phyloP scores from a whole-genome alignment of 2,329 filamentous ascomycete species.

The Colletotrichum lini region DNA sequence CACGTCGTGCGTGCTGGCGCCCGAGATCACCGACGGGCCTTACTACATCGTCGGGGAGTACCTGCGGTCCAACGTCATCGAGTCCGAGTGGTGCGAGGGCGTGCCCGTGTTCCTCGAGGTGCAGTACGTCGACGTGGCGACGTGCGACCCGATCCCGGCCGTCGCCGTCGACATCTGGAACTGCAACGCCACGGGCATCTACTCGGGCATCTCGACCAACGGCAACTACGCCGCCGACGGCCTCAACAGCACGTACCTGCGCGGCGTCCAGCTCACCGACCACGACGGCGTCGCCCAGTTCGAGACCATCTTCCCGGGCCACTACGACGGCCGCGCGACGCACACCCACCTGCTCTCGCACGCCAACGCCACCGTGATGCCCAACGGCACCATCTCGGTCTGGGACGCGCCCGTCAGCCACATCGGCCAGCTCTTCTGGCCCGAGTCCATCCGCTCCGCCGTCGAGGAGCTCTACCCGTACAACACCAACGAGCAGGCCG shows the following conservation, averaged over 20 bases:
- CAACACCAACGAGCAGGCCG: conserved; percentile 58
- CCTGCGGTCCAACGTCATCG: conserved; percentile 60
- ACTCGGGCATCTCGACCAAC: conserved; percentile 50
- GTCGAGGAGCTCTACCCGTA: conserved; percentile 67
- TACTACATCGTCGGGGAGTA: conserved; percentile 61
- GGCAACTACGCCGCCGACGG: conserved; percentile 46
- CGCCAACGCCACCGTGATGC: conserved; percentile 51
- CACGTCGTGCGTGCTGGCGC: conserved; percentile 28
- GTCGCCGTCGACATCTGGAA: conserved; percentile 46
- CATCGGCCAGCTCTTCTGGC: conserved; percentile 76
- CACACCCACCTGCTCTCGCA: conserved; percentile 64
- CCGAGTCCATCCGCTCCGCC: conserved; percentile 67
- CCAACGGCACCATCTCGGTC: conserved; percentile 52
- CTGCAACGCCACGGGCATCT: conserved; percentile 58
- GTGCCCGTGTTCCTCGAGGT: conserved; percentile 56
- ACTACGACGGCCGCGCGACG: conserved; percentile 61
- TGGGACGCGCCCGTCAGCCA: conserved; percentile 63
- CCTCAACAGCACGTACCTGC: conserved; percentile 52
- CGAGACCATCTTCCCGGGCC: conserved; percentile 60
- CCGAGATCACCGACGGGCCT: conserved; percentile 36
- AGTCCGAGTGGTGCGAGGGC: conserved; percentile 55
- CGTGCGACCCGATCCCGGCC: conserved; percentile 43
- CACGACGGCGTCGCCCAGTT: conserved; percentile 60
- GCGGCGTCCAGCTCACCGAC: conserved; percentile 58
- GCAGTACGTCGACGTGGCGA: conserved; percentile 46